Base-by-base conservation (phyloP, 192 early-diverging fungal species). In the Allomyces macrogynus region DNA sequence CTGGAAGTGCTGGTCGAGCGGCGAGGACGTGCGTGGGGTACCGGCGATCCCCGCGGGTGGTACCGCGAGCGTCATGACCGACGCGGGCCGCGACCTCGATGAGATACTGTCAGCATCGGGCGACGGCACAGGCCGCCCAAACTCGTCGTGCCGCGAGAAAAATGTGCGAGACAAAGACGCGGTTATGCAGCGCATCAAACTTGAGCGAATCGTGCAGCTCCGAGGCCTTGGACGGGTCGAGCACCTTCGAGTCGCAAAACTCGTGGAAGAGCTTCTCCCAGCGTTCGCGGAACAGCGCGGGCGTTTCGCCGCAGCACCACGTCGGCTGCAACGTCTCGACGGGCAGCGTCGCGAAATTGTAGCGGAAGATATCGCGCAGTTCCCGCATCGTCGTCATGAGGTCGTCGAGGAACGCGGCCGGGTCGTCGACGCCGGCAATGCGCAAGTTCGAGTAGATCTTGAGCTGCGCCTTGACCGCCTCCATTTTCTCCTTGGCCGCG, bases 191-290 rank as follows among this genome's bases (percentile, higher is more conserved):
- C n/a, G 93, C 85, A 67, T 98, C 95, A 67, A 93, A 95, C 69
- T 98, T 98, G 23, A 95, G 73, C 40, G 93, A 92, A 69, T 98
- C 95, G 68, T 95, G 95, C 8, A 97, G 76, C 68, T 93, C 89
- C 16, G 90, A 90, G 8, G 91, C 84, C 69, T 92, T 92, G 40
- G 89, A 87, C 0, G 92, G 89, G 65, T 88, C 86, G 69, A 81
- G 85, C 23, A 77, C 69, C 12, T 78, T 77, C 23, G 67, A 74
- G 66, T 70, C 67, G 66, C 81, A 86, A 73, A 95, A 93, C 64
- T 92, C 89, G n/a, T 76, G 74, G 68, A 98, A 89, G 25, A 98
- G 78, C 69, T 98, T 98, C 71, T 95, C 91, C 94, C 94, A 97
- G 16, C 94, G 81, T 75, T 97, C 94, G 65, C 81, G 80, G 67